A percentile compares a stretch with the other conserved stretches of the same genome.
These are phyloP conservation scores for Aspergillus hancockii DNA, from an alignment of 495 filamentous ascomycete genomes.

Conservation along the genomic window DNA sequence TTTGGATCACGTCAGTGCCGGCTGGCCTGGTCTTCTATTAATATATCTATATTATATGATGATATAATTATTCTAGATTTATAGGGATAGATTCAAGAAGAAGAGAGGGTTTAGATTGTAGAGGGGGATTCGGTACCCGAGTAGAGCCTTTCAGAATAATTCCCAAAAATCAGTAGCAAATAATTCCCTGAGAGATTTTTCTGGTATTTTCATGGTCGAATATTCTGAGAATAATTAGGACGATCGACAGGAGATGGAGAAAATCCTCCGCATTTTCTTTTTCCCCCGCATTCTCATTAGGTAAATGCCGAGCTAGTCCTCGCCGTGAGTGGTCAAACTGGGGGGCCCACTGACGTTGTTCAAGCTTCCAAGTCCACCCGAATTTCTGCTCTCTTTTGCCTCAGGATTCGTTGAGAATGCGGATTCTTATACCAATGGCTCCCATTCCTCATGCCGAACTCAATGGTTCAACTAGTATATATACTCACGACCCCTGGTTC, in stretches of 20 bases:
- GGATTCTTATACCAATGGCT: not conserved
- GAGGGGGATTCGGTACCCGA: not conserved
- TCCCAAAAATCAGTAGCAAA: not conserved
- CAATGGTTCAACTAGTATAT: too few relatives aligned
- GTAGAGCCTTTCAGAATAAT: not conserved
- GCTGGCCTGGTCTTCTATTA: not conserved
- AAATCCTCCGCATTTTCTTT: not conserved
- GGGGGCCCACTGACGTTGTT: not conserved
- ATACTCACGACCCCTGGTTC: not conserved
- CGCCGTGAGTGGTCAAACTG: not conserved
- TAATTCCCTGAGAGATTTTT: not conserved
- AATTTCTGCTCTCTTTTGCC: not conserved
- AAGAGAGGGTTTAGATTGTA: not conserved
- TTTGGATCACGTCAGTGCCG: not conserved
- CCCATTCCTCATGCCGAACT: too few relatives aligned
- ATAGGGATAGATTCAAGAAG: too few relatives aligned
- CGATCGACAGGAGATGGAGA: not conserved
- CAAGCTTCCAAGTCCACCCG: not conserved
- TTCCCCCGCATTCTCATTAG: conserved; percentile 1
- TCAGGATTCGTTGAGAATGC: not conserved
- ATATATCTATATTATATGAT: not conserved
- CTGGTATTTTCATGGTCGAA: too few relatives aligned
- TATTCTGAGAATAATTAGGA: not conserved
- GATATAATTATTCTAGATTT: not conserved
- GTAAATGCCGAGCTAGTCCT: not conserved